A percentile compares a stretch with the other conserved stretches of the same genome.
These are phyloP conservation scores for Cystobasidiaceae sp. DNA, from an alignment of 1,284 basidiomycete genomes.

Conservation along the genomic window DNA sequence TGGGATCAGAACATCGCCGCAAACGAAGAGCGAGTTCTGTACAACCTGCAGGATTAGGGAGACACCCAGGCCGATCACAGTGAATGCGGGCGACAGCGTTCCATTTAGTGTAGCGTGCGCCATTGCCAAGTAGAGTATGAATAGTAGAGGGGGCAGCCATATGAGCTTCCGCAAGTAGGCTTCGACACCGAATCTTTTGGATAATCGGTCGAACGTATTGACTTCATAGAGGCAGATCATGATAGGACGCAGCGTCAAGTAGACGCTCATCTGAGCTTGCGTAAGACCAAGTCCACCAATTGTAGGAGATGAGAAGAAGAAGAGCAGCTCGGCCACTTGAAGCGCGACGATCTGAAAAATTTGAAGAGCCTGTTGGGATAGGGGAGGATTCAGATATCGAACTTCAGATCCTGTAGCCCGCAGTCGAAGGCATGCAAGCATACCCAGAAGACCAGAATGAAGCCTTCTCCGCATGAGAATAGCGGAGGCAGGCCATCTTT, in stretches of 20 bases:
- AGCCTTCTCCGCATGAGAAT: neutral
- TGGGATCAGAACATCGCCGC: neutral
- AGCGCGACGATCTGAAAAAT: neutral
- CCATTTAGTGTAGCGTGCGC: neutral
- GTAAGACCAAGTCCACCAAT: neutral
- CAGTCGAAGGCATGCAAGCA: neutral
- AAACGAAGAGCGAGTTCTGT: neutral
- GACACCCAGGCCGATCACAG: neutral
- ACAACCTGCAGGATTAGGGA: constrained; percentile 3
- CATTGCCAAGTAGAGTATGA: neutral
- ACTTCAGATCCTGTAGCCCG: neutral
- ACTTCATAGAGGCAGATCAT: neutral
- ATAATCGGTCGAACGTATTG: neutral
- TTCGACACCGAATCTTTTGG: neutral
- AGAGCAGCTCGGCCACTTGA: neutral
- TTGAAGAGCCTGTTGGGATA: neutral
- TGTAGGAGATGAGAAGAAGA: neutral
- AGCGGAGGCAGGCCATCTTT: neutral
- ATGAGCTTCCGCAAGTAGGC: neutral
- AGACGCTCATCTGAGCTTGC: neutral
- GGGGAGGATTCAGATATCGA: neutral
- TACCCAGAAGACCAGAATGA: neutral
- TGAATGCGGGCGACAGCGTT: neutral
- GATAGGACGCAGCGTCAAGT: neutral
- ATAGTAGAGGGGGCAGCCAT: neutral